Base-by-base conservation (phyloP, 2,329 filamentous ascomycete species). In the Zymoseptoria crescenta region DNA sequence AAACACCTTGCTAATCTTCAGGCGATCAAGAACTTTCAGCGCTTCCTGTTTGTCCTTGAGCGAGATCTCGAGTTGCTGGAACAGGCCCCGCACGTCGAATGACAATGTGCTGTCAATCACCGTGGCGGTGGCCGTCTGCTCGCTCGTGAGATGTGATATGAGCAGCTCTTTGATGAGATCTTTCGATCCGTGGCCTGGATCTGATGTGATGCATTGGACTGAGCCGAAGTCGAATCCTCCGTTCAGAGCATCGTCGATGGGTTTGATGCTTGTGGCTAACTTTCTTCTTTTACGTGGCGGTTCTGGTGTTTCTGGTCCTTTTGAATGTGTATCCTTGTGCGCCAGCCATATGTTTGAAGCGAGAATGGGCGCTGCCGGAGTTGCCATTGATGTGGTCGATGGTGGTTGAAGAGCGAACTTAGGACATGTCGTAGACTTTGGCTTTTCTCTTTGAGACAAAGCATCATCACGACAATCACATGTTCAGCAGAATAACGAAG, bases 321-420 rank as follows among this genome's bases (percentile, higher is more conserved):
- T 96, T 0, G 89, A 82, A 13, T 83, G 82, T 56, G 87, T 89
- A 62, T 89, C 76, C 29, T 63, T 65, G 16, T 68, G 13, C 28
- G 52, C 49, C 21, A 8, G 10, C 35, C 54, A 63, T 8, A 59
- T 52, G 45, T 49, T 56, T 13, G 45, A 57, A 9, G 62, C 62
- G 16, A 62, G 52, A 5, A 58, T 27, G 5, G 59, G 57, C 10
- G 49, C 53, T 7, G 58, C 54, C 19, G 54, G 21, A 49, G 54
- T 49, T 8, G 58, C 56, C 61, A 62, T 62, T 45, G 35, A 45
- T 45, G 35, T 45, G 35, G n/a, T 45, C 13, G 35, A 13, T 45
- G 35, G 13, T 16, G 35, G 35, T 45, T 45, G 35, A 45, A 16
- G n/a, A 16, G 45, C 51, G 35, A 58, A 52, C 8, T 49, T 20